Conservation (phyloP, 306 rosid genomes). For the Pyrus bretschneideri region DNA sequence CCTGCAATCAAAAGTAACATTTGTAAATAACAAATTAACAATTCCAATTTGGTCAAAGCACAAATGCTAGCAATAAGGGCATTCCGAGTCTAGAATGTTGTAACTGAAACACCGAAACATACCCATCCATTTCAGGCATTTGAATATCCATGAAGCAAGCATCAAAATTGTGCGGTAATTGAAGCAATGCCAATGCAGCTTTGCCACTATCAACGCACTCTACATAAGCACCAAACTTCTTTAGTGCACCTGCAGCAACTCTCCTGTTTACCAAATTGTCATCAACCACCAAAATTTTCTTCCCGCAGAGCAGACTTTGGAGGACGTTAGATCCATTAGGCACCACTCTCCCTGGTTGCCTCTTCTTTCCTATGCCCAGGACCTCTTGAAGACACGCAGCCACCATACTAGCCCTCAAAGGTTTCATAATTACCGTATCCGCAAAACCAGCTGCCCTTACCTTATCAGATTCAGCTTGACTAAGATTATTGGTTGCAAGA, state of each 20-base stretch:
- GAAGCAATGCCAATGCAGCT: conserved; percentile 77
- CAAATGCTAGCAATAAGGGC: not conserved
- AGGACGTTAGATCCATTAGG: conserved; percentile 58
- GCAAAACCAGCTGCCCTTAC: conserved; percentile 75
- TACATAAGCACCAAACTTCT: conserved; percentile 83
- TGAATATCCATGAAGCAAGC: conserved; percentile 99
- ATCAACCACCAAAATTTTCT: conserved; percentile 88
- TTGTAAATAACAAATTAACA: not conserved
- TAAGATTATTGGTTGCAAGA: conserved; percentile 69
- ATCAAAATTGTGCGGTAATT: conserved; percentile 75
- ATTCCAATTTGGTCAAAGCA: not conserved
- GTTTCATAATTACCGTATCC: conserved; percentile 92
- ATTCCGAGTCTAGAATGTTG: not conserved
- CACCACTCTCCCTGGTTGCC: conserved; percentile 51
- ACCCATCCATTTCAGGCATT: conserved; percentile 99
- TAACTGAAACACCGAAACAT: conserved; percentile 8
- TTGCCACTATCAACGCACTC: conserved; percentile 84
- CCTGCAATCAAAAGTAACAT: conserved; percentile 30
- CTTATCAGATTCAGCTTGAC: conserved; percentile 50
- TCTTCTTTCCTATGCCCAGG: conserved; percentile 69
- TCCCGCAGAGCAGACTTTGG: conserved; percentile 60
- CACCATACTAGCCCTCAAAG: conserved; percentile 93
- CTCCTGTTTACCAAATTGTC: conserved; percentile 82
- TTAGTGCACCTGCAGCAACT: conserved; percentile 95
- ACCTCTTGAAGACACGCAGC: conserved; percentile 98